Base-by-base conservation (phyloP, 441 rosid species). In the Hura crepitans region DNA sequence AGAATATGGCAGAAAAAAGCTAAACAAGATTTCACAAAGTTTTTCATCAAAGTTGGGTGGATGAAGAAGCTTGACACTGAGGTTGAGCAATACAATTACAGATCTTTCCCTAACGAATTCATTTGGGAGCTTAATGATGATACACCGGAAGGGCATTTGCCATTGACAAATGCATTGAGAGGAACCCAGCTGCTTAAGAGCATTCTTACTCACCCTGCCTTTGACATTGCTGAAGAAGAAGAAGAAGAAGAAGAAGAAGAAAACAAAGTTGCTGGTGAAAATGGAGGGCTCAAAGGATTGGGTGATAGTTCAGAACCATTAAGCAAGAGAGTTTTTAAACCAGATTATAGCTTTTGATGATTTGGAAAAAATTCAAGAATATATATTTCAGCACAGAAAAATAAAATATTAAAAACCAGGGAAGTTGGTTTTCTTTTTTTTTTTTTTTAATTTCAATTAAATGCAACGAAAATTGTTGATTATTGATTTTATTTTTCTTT, bases 1-100 rank as follows among this genome's bases (percentile, higher is more conserved):
- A 85, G 71, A 53, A 80, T 87, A 28, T 90, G 92, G 92, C 51
- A 22, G 49, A 60, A 85, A 3, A 91, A 88, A 54, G 80, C 47
- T 6, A 68, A 84, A 61, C 85, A 77, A 76, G 97, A 94, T 66
- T 90, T 94, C 86, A 79, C 87, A 2, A 86, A 60, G 31, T 85
- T 91, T 58, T 94, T 94, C 76, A 17, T 94, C 66, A 89, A 80
- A 65, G 79, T 86, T 3, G 92, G 91, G 7, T 94, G 98, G 98
- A 94, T 94, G 98, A 94, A 94, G 85, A 90, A 86, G 71, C 95
- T 94, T 1, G 92, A 88, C 59, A 88, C 93, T 2, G 98, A 94
- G 65, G 76, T 91, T 0, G 92, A 81, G 78, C 98, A 94, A 59
- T 90, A 86, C 65, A 87, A 90, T 54, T 91, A 91, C 84, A 85